Evolutionary conservation across 306 rosid genomes (phyloP).

Genomic region (Vicia sativa): DNA sequence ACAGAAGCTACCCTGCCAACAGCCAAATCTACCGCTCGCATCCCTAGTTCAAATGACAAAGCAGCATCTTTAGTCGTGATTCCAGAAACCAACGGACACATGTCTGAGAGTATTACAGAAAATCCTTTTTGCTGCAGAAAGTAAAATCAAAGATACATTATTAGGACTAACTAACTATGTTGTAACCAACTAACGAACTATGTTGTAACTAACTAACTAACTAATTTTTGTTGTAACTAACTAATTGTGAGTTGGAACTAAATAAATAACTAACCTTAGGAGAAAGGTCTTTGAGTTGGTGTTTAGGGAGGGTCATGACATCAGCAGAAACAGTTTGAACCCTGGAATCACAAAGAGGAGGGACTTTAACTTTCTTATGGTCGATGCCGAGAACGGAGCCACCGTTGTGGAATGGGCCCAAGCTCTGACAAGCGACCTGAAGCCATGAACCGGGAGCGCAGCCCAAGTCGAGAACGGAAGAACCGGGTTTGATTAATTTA

Average conservation of each 20-base stretch:
- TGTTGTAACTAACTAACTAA: background rate
- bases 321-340: constrained; percentile 77
- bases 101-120: constrained; percentile 82
- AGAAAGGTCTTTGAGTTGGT: constrained; percentile 57
- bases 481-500: constrained; percentile 64
- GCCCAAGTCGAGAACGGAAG: constrained; percentile 87
- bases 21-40: constrained; percentile 85
- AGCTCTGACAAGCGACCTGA: constrained; percentile 92
- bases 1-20: constrained; percentile 56
- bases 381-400: constrained; percentile 84
- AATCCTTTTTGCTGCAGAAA: constrained; percentile 61
- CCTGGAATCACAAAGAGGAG: constrained; percentile 79
- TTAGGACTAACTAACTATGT: background rate
- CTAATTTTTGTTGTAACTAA: background rate
- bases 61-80: constrained; percentile 81
- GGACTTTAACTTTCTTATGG: constrained; percentile 86
- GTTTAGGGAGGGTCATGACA: constrained; percentile 63
- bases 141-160: constrained; percentile 10
- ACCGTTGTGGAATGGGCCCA: constrained; percentile 68
- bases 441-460: constrained; percentile 99
- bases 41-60: constrained; percentile 78
- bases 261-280: constrained; percentile 49
- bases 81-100: constrained; percentile 93
- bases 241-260: background rate
- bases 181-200: background rate